Conservation (phyloP, 2,329 filamentous ascomycete species). For the Knoxdaviesia proteae region DNA sequence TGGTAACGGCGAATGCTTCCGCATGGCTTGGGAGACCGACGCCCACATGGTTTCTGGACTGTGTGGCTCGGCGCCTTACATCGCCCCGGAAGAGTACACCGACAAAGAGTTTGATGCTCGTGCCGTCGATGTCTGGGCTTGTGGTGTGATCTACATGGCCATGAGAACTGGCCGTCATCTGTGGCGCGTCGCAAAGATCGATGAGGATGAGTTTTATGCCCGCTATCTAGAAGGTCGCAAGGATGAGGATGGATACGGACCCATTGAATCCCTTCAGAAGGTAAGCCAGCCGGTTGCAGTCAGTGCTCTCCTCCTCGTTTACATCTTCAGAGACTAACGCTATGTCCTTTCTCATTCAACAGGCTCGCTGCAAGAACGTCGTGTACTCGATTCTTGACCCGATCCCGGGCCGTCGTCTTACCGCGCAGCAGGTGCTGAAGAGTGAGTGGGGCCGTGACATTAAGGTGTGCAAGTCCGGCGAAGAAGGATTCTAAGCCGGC, state of each 20-base stretch:
- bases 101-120: constrained; percentile 92
- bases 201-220: constrained; percentile 93
- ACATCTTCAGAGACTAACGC: not conserved
- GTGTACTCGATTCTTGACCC: constrained; percentile 97
- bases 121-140: constrained; percentile 97
- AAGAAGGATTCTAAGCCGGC: constrained; percentile 59
- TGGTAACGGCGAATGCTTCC: constrained; percentile 96
- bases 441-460: constrained; percentile 98
- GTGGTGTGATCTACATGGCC: constrained; percentile 98
- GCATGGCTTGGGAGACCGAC: constrained; percentile 98
- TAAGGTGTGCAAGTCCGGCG: constrained; percentile 86
- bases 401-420: constrained; percentile 79
- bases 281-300: constrained; percentile 35
- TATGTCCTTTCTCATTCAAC: not conserved
- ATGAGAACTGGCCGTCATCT: constrained; percentile 93
- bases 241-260: constrained; percentile 87
- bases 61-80: constrained; percentile 92
- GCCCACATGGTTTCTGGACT: constrained; percentile 95
- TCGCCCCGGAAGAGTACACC: constrained; percentile 87
- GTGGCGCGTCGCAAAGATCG: constrained; percentile 91
- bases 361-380: constrained; percentile 95
- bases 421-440: constrained; percentile 87
- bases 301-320: not conserved
- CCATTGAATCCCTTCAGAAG: constrained; percentile 85
- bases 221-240: constrained; percentile 82